Evolutionary conservation across 805 yeast genomes (phyloP).

Genomic region (Metschnikowia similis): DNA sequence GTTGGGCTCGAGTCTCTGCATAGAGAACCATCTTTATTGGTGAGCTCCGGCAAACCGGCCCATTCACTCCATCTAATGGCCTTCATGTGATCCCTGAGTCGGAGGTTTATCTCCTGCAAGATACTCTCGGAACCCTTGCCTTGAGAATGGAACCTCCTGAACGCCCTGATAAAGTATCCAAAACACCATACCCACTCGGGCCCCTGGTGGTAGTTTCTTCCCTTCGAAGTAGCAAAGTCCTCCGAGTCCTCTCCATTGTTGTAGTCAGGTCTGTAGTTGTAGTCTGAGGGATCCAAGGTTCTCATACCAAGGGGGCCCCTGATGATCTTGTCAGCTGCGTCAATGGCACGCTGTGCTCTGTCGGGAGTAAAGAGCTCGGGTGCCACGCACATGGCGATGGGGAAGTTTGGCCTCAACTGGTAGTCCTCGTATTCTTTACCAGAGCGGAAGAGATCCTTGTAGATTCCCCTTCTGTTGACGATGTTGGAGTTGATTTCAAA

Average conservation of each 20-base stretch:
- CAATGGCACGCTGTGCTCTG: constrained; percentile 61
- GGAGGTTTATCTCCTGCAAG: constrained; percentile 53
- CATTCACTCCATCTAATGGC: constrained; percentile 78
- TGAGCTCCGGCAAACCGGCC: constrained; percentile 92
- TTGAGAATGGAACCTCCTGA: constrained; percentile 47
- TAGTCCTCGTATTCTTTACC: constrained; percentile 93
- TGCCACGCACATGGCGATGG: constrained; percentile 91
- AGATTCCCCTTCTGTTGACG: constrained; percentile 88
- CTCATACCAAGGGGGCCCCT: constrained; percentile 91
- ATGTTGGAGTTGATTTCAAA: constrained; percentile 60
- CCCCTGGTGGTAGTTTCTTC: constrained; percentile 96
- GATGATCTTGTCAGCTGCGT: constrained; percentile 64
- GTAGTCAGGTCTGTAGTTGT: constrained; percentile 88
- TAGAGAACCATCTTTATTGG: constrained; percentile 78
- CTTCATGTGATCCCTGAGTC: constrained; percentile 59
- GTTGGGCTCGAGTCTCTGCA: constrained; percentile 91
- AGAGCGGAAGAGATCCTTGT: constrained; percentile 77
- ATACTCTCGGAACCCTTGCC: constrained; percentile 48
- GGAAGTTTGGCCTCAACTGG: constrained; percentile 86
- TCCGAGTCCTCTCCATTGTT: constrained; percentile 71
- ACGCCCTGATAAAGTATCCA: constrained; percentile 86
- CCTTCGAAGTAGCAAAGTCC: constrained; percentile 91
- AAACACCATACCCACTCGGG: constrained; percentile 97
- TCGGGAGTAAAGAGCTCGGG: constrained; percentile 77
- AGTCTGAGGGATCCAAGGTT: constrained; percentile 89